Evolutionary conservation across 2,329 filamentous ascomycete genomes (phyloP).

Genomic region (Sporothrix protearum): DNA sequence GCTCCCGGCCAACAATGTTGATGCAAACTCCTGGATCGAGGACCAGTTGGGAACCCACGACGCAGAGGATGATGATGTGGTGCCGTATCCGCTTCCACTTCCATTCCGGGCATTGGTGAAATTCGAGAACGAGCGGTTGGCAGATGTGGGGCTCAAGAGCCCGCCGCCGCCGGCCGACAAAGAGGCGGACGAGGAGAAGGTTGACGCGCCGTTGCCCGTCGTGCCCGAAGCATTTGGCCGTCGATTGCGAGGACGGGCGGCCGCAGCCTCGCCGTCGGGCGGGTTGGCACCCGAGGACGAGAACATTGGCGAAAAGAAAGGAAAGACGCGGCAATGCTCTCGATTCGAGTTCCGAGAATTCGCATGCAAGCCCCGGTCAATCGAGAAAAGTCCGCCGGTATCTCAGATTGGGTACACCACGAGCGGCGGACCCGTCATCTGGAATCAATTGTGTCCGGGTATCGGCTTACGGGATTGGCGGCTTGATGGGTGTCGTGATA

Average conservation of each 20-base stretch:
- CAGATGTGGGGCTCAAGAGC: slow-evolving; percentile 10
- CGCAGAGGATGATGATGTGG: slow-evolving; percentile 40
- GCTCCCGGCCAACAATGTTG: slow-evolving; percentile 39
- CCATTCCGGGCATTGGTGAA: slow-evolving; percentile 7
- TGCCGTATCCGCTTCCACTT: neutral
- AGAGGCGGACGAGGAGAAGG: slow-evolving; percentile 33
- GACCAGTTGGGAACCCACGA: slow-evolving; percentile 52
- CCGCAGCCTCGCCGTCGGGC: slow-evolving; percentile 41
- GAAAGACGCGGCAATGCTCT: neutral
- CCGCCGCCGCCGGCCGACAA: slow-evolving; percentile 1
- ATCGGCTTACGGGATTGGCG: neutral
- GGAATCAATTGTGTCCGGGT: slow-evolving; percentile 11
- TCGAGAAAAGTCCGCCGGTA: neutral
- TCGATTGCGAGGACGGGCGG: slow-evolving; percentile 51
- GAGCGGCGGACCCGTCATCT: neutral
- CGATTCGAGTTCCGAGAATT: neutral
- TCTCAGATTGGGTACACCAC: slow-evolving; percentile 14
- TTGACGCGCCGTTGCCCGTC: slow-evolving; percentile 27
- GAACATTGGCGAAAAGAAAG: slow-evolving; percentile 37
- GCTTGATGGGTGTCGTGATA: neutral
- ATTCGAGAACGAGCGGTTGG: slow-evolving; percentile 8
- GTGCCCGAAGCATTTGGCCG: slow-evolving; percentile 36
- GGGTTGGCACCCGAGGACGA: slow-evolving; percentile 46
- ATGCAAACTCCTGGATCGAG: slow-evolving; percentile 53
- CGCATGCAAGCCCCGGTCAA: neutral